These are phyloP conservation scores for Pleurotus citrinopileatus DNA, from an alignment of 768 basidiomycete genomes.

Conservation along the genomic window DNA sequence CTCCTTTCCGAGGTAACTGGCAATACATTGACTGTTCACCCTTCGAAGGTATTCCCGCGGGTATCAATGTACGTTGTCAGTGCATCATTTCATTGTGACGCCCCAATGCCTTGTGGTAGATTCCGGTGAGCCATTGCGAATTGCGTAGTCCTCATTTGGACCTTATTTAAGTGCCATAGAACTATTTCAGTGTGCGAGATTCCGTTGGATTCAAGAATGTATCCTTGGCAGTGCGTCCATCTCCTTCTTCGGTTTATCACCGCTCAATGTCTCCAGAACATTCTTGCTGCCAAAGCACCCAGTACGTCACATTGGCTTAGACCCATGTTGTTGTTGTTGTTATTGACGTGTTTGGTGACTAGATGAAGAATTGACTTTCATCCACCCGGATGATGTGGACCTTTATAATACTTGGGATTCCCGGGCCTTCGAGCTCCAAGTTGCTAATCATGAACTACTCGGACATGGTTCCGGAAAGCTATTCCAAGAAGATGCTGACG, in stretches of 20 bases:
- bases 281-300: slow-evolving; percentile 84
- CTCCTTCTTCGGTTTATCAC: background rate
- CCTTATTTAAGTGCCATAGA: slow-evolving; percentile 31
- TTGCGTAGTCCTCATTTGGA: background rate
- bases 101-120: slow-evolving; percentile 37
- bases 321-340: background rate
- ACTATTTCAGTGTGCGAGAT: slow-evolving; percentile 84
- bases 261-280: slow-evolving; percentile 46
- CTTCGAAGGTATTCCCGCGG: slow-evolving; percentile 70
- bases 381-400: slow-evolving; percentile 73
- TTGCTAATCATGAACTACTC: slow-evolving; percentile 87
- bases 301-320: slow-evolving; percentile 38
- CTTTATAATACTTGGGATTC: slow-evolving; percentile 79
- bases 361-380: slow-evolving; percentile 81
- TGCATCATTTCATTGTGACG: background rate
- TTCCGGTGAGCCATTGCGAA: slow-evolving; percentile 45
- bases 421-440: slow-evolving; percentile 81
- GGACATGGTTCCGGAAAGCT: slow-evolving; percentile 86
- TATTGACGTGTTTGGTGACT: background rate
- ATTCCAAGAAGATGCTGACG: slow-evolving; percentile 73
- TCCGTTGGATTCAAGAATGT: slow-evolving; percentile 88
- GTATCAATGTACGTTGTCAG: slow-evolving; percentile 64
- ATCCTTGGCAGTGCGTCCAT: slow-evolving; percentile 63
- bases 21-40: background rate
- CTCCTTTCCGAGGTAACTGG: background rate